Evolutionary conservation across 257 asterid species (phyloP).

Genomic region (Lithospermum erythrorhizon): DNA sequence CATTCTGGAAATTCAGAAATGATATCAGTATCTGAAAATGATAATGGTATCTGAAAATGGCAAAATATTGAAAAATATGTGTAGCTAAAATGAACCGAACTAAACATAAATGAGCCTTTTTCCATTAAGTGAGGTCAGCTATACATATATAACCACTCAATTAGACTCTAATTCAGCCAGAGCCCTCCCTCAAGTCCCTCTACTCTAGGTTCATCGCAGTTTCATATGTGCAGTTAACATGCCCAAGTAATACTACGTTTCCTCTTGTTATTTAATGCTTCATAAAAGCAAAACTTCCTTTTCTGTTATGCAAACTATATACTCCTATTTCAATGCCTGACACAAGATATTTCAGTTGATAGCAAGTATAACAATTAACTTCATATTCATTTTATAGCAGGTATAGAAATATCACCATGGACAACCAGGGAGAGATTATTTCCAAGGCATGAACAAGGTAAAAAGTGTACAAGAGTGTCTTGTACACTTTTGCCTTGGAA

Average conservation of each 20-base stretch:
- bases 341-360: too few species aligned
- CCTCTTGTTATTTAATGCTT: neutral
- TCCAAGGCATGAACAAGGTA: too few species aligned
- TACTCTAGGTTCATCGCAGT: neutral
- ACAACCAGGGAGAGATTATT: too few species aligned
- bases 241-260: neutral
- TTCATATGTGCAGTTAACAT: too few species aligned
- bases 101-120: neutral
- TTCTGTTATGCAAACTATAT: neutral
- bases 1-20: constrained; percentile 43
- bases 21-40: constrained; percentile 3
- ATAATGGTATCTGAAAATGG: constrained; percentile 5
- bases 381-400: too few species aligned
- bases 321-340: neutral
- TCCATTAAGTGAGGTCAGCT: neutral
- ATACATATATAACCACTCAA: neutral
- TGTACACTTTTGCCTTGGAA: too few species aligned
- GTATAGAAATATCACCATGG: too few species aligned
- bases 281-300: neutral
- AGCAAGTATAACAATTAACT: too few species aligned
- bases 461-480: too few species aligned
- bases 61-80: constrained; percentile 5
- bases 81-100: neutral
- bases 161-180: neutral
- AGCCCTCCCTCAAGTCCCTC: neutral